Base-by-base conservation (phyloP, 495 filamentous ascomycete genomes). In the Umbilicaria muhlenbergii region DNA sequence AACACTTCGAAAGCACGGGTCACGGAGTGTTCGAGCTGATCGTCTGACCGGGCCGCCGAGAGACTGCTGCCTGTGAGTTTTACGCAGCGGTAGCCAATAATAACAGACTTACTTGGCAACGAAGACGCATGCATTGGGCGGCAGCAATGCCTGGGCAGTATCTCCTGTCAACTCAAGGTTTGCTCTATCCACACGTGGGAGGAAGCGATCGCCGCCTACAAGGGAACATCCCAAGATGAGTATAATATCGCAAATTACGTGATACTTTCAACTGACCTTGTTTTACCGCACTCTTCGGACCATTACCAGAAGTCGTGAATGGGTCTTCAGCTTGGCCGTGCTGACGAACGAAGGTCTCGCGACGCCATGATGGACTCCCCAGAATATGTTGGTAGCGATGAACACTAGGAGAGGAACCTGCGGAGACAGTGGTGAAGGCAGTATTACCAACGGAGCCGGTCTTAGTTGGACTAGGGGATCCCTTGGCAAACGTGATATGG, bases 21-120 rank as follows among this genome's bases (percentile, higher is more conserved):
- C n/a, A 79, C 63, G 28, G 64, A 66, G n/a, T 60, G 56, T 44
- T 73, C 63, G 14, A 81, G 65, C 33, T 62, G 54, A 7, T 58
- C 48, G 44, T 80, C 76, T 8, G 61, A 57, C 41, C 65, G 51
- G 3, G 59, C 48, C 41, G 71, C 49, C 17, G 54, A 41, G 16
- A 64, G 53, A 39, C 60, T 62, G 11, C 11, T n/a, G 2, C 11
- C 5, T 14, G 28, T 52, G 10, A 52, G 39, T 28, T n/a, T 6
- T 24, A 10, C 32, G 34, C 28, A 17, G 14, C 31, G 5, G 36
- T 19, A 11, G 35, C 18, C 6, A 10, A 24, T 13, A n/a, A 24
- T 41, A 19, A 4, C 11, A 19, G 15, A 67, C 70, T 61, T 63
- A 78, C 76, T 81, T 81, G 10, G 77, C 77, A 36, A 79, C 73